phyloP scores from a whole-genome alignment of 2,329 filamentous ascomycete species.

The Diaporthe vaccinii region DNA sequence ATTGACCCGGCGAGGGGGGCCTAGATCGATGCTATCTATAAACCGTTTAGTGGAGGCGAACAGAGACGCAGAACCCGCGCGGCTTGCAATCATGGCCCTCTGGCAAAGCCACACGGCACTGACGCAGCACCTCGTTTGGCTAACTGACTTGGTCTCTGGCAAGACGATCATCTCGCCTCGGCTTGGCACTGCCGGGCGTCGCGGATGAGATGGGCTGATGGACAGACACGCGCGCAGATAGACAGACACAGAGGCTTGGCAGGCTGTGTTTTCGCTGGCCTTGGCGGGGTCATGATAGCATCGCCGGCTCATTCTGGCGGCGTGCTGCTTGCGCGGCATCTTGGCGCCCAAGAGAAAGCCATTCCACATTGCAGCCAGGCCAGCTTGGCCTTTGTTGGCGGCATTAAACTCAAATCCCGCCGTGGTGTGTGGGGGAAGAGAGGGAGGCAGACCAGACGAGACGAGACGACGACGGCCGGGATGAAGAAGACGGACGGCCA shows the following conservation, averaged over 20 bases:
- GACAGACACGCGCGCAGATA: neutral
- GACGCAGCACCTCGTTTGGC: conserved; percentile 25
- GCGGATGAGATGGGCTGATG: neutral
- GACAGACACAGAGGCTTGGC: conserved; percentile 1
- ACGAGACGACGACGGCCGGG: conserved; percentile 22
- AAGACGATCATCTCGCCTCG: conserved; percentile 25
- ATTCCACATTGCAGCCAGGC: neutral
- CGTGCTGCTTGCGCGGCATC: conserved; percentile 16
- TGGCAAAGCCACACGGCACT: conserved; percentile 21
- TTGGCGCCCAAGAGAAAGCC: conserved; percentile 28
- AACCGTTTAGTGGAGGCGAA: conserved; percentile 30
- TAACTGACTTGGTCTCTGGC: conserved; percentile 26
- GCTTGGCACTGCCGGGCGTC: conserved; percentile 18
- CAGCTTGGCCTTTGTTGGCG: conserved; percentile 17
- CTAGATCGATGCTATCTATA: conserved; percentile 28
- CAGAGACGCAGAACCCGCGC: neutral
- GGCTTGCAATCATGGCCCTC: neutral
- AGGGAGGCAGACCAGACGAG: neutral
- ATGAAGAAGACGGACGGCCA: neutral
- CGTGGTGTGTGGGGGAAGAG: neutral
- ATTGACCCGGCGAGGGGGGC: conserved; percentile 5
- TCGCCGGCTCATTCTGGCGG: neutral
- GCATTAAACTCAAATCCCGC: conserved; percentile 25
- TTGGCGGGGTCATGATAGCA: conserved; percentile 17
- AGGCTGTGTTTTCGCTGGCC: neutral